These are phyloP conservation scores for Cyberlindnera galapagoensis DNA, from an alignment of 805 yeast species.

Conservation along the genomic window DNA sequence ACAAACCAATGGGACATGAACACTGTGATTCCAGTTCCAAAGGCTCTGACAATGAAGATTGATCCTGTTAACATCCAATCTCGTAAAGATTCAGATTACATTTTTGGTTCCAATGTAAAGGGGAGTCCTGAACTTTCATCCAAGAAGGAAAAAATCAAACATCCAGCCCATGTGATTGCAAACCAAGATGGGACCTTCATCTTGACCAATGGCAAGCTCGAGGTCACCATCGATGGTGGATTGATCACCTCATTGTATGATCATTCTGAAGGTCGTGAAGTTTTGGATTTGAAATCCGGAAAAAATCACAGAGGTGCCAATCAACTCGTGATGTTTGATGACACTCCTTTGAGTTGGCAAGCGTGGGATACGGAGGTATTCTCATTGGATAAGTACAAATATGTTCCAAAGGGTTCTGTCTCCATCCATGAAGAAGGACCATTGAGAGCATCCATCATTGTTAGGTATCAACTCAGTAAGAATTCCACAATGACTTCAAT, in stretches of 20 bases:
- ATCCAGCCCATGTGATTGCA: slow-evolving; percentile 44
- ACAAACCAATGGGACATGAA: slow-evolving; percentile 61
- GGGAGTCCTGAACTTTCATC: slow-evolving; percentile 11
- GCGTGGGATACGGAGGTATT: slow-evolving; percentile 98
- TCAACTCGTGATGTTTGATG: slow-evolving; percentile 77
- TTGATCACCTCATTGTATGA: slow-evolving; percentile 61
- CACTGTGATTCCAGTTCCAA: slow-evolving; percentile 33
- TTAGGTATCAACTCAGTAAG: slow-evolving; percentile 52
- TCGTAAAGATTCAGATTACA: slow-evolving; percentile 19
- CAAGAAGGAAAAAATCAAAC: slow-evolving; percentile 22
- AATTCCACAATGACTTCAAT: slow-evolving; percentile 55
- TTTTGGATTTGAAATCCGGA: slow-evolving; percentile 52
- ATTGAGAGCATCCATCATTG: slow-evolving; percentile 55
- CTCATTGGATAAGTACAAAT: slow-evolving; percentile 65
- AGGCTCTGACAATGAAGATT: slow-evolving; percentile 4
- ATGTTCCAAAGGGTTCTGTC: slow-evolving; percentile 33
- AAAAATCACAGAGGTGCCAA: slow-evolving; percentile 53
- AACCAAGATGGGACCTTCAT: slow-evolving; percentile 36
- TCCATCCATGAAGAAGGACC: slow-evolving; percentile 45
- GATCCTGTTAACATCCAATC: slow-evolving; percentile 9
- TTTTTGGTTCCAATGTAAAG: slow-evolving; percentile 7
- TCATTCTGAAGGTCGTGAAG: slow-evolving; percentile 50
- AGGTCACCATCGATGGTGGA: slow-evolving; percentile 55
- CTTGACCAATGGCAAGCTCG: slow-evolving; percentile 55
- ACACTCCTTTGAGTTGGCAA: slow-evolving; percentile 84